phyloP scores from a whole-genome alignment of 176 grass and related monocot species.

The Oryza rufipogon region DNA sequence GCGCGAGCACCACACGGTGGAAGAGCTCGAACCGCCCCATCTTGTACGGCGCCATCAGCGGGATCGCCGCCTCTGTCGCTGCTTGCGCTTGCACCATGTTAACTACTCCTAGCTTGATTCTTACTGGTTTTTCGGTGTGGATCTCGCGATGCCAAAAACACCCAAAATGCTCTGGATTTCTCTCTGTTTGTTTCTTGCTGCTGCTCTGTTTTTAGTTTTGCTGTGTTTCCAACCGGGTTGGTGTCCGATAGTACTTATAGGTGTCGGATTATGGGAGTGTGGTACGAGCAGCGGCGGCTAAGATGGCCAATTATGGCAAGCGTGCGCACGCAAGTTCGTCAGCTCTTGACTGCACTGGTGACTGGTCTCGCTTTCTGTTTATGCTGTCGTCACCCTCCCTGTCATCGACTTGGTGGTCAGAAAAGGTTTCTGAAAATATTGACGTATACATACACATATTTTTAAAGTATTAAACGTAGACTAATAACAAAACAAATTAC shows the following conservation, averaged over 20 bases:
- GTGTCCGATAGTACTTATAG: background rate
- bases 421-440: too few relatives aligned
- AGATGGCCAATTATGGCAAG: too few relatives aligned
- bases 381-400: background rate
- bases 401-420: background rate
- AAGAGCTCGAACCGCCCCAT: slow-evolving; percentile 21
- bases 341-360: too few relatives aligned
- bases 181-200: background rate
- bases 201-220: background rate
- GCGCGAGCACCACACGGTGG: slow-evolving; percentile 25
- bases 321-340: too few relatives aligned
- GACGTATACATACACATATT: too few relatives aligned
- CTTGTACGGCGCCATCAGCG: slow-evolving; percentile 42
- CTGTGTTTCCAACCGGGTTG: background rate
- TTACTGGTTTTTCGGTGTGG: background rate
- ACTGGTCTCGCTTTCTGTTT: too few relatives aligned
- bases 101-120: background rate
- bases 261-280: too few relatives aligned
- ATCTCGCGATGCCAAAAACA: background rate
- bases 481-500: too few relatives aligned
- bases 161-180: background rate
- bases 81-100: background rate
- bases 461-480: too few relatives aligned
- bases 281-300: too few relatives aligned
- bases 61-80: background rate